Conservation (phyloP, 805 yeast species). For the Maudiozyma saulgeensis region DNA sequence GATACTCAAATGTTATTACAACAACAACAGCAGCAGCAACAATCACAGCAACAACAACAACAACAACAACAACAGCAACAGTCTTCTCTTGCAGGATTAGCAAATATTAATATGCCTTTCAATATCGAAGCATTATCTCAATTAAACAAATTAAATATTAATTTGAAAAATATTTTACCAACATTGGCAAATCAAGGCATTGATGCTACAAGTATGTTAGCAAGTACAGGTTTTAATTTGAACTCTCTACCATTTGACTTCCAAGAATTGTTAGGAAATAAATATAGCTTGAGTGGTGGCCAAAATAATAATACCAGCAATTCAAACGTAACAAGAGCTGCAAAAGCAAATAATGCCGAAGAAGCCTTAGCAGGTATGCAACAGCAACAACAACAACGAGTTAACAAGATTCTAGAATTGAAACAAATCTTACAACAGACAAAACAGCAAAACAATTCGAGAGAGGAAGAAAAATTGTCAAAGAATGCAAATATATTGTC, state of each 20-base stretch:
- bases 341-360: conserved; percentile 20
- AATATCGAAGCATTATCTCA: conserved; percentile 8
- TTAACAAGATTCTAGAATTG: conserved; percentile 5
- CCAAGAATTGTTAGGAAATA: conserved; percentile 22
- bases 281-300: conserved; percentile 2
- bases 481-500: conserved; percentile 1
- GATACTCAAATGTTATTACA: background rate
- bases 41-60: background rate
- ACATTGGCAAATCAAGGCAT: conserved; percentile 1
- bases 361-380: conserved; percentile 28
- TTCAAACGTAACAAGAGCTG: conserved; percentile 13
- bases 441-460: background rate
- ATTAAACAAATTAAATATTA: conserved; percentile 8
- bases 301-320: conserved; percentile 1
- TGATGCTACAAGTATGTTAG: conserved; percentile 6
- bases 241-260: conserved; percentile 26
- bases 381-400: conserved; percentile 19
- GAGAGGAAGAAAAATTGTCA: background rate
- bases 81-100: background rate
- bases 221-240: conserved; percentile 11
- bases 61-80: background rate
- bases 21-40: background rate
- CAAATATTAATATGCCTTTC: background rate
- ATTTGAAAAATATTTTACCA: conserved; percentile 8
- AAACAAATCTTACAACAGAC: conserved; percentile 1